Evolutionary conservation across 2,329 filamentous ascomycete genomes (phyloP).

Genomic region (Davidsoniella virescens): DNA sequence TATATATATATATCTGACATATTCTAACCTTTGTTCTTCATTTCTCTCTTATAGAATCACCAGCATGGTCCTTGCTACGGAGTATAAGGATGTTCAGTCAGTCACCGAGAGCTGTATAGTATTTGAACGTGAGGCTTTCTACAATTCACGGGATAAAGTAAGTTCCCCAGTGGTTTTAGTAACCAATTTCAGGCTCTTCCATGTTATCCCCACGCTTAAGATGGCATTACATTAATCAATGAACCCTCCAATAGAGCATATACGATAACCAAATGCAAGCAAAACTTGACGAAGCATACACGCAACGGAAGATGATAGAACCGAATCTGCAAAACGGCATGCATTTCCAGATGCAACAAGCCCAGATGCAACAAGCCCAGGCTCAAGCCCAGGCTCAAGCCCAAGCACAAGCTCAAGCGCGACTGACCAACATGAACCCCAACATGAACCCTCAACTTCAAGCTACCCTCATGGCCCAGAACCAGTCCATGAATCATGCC

Average conservation of each 20-base stretch:
- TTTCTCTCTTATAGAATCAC: constrained; percentile 26
- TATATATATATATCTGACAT: background rate
- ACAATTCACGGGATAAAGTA: constrained; percentile 33
- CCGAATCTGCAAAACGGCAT: constrained; percentile 17
- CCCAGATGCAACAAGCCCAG: constrained; percentile 4
- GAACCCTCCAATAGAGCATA: constrained; percentile 22
- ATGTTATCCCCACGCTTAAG: background rate
- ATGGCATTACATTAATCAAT: background rate
- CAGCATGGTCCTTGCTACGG: constrained; percentile 32
- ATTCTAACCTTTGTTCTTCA: background rate
- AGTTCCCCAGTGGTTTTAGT: constrained; percentile 8
- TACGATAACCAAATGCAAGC: constrained; percentile 33
- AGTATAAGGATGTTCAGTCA: constrained; percentile 24
- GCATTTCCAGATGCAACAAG: constrained; percentile 2
- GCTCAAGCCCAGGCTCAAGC: constrained; percentile 7
- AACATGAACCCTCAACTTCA: background rate
- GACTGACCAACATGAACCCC: background rate
- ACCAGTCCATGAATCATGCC: constrained; percentile 17
- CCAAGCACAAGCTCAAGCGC: constrained; percentile 1
- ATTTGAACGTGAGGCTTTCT: constrained; percentile 33
- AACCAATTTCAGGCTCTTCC: too few relatives aligned
- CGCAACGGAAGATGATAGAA: constrained; percentile 34
- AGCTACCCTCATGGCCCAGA: background rate
- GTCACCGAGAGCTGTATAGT: constrained; percentile 27
- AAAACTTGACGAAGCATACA: constrained; percentile 33